A percentile compares a stretch with the other conserved stretches of the same genome.
Evolutionary conservation across 2,329 filamentous ascomycete genomes (phyloP).

Genomic region (Colletotrichum spinosum): DNA sequence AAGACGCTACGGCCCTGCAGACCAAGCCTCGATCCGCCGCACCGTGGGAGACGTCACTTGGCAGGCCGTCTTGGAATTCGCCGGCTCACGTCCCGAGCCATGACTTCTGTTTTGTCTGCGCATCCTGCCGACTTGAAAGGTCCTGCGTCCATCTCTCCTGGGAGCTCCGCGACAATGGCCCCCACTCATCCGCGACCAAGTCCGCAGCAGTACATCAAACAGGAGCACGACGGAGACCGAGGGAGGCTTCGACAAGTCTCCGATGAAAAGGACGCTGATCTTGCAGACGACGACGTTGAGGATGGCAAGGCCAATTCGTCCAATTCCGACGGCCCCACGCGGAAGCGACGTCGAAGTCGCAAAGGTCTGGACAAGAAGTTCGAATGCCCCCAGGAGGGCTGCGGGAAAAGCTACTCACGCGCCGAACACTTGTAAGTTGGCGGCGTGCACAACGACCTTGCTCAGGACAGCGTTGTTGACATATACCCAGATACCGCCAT

Average conservation of each 20-base stretch:
- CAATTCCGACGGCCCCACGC: slow-evolving; percentile 64
- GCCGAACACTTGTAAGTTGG: slow-evolving; percentile 90
- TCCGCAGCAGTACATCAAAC: slow-evolving; percentile 53
- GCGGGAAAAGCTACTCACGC: slow-evolving; percentile 95
- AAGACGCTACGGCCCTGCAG: background rate
- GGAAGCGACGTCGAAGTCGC: slow-evolving; percentile 77
- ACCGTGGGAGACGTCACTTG: too few relatives aligned
- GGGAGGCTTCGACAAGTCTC: slow-evolving; percentile 57
- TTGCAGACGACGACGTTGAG: slow-evolving; percentile 54
- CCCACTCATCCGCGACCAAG: slow-evolving; percentile 50
- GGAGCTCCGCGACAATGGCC: slow-evolving; percentile 55
- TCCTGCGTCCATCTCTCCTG: slow-evolving; percentile 52
- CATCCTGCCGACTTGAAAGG: slow-evolving; percentile 53
- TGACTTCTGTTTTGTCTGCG: slow-evolving; percentile 57
- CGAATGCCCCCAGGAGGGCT: slow-evolving; percentile 86
- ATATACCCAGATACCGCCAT: slow-evolving; percentile 75
- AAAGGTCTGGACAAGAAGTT: slow-evolving; percentile 86
- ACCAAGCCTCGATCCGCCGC: slow-evolving; percentile 24
- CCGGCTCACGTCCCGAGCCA: slow-evolving; percentile 39
- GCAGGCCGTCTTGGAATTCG: too few relatives aligned
- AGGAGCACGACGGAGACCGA: slow-evolving; percentile 53
- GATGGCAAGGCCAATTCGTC: slow-evolving; percentile 60
- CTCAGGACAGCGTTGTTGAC: slow-evolving; percentile 40
- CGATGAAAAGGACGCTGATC: slow-evolving; percentile 54
- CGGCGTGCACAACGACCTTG: background rate